Percentiles rank a stretch among this genome's conserved stretches.
These are phyloP conservation scores for Phytophthora sp. DNA, from an alignment of 352 stramenopile genomes.

Conservation along the genomic window DNA sequence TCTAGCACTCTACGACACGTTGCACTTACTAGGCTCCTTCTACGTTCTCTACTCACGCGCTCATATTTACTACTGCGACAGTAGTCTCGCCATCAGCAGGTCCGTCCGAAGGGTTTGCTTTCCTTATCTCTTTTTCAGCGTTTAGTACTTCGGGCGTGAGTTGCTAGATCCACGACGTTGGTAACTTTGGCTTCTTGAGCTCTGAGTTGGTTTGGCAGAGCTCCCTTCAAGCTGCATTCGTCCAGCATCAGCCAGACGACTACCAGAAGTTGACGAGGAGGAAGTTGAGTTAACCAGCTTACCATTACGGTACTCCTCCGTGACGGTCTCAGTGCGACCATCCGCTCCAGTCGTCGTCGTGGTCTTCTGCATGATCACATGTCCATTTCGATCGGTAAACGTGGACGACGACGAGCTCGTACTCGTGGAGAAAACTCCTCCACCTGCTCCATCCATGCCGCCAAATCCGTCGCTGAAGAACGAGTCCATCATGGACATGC, in stretches of 20 bases:
- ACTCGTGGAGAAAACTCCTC: slow-evolving; percentile 41
- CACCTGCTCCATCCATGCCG: slow-evolving; percentile 9
- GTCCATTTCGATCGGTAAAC: slow-evolving; percentile 71
- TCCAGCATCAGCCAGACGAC: slow-evolving; percentile 55
- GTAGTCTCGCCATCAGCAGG: slow-evolving; percentile 6
- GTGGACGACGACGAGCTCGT: slow-evolving; percentile 70
- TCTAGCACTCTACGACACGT: slow-evolving; percentile 6
- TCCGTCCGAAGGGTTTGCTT: slow-evolving; percentile 1
- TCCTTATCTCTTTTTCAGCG: neutral
- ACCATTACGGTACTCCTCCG: slow-evolving; percentile 78
- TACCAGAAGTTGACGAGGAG: slow-evolving; percentile 23
- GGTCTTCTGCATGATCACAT: slow-evolving; percentile 80
- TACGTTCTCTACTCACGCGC: neutral
- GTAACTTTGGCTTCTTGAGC: neutral
- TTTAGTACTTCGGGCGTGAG: slow-evolving; percentile 21
- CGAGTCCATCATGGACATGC: slow-evolving; percentile 49
- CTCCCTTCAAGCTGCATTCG: slow-evolving; percentile 66
- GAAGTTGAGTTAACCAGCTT: slow-evolving; percentile 63
- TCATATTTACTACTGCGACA: too few relatives aligned
- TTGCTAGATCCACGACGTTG: slow-evolving; percentile 21
- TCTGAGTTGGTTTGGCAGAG: neutral
- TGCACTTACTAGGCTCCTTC: neutral
- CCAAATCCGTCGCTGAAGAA: slow-evolving; percentile 53
- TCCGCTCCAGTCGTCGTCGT: slow-evolving; percentile 61
- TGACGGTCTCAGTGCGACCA: slow-evolving; percentile 61